Conservation (phyloP, 805 yeast species). For the Crinitomyces ghanaensis region DNA sequence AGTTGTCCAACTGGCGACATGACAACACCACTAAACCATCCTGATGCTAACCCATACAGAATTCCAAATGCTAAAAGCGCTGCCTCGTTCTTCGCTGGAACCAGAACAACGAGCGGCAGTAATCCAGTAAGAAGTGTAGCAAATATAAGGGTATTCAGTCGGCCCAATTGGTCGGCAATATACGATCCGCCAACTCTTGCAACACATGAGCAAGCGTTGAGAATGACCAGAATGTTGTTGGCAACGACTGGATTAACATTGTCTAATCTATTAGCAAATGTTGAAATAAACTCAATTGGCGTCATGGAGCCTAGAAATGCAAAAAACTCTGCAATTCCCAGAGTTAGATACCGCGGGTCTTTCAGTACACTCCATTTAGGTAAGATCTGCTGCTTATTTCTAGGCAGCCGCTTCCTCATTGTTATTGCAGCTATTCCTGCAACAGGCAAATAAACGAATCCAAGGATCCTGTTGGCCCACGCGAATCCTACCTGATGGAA, state of each 20-base stretch:
- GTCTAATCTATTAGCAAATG: constrained; percentile 18
- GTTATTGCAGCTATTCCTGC: no score
- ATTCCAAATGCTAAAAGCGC: constrained; percentile 21
- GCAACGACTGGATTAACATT: constrained; percentile 12
- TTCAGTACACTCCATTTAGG: constrained; percentile 18
- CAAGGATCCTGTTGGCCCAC: constrained; percentile 49
- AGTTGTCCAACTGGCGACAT: constrained; percentile 28
- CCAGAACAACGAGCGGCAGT: constrained; percentile 17
- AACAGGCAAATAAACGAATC: no score
- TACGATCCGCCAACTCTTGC: constrained; percentile 40
- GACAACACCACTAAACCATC: constrained; percentile 26
- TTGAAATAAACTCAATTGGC: constrained; percentile 23
- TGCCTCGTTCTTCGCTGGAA: constrained; percentile 12
- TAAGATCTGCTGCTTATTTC: constrained; percentile 5
- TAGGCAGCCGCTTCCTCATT: constrained; percentile 8
- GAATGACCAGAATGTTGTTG: constrained; percentile 21
- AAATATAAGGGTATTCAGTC: constrained; percentile 40
- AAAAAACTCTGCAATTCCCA: constrained; percentile 11
- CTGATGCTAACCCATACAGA: constrained; percentile 28
- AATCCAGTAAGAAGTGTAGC: constrained; percentile 27
- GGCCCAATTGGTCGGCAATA: constrained; percentile 37
- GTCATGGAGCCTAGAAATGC: constrained; percentile 21
- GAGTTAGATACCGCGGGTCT: constrained; percentile 15
- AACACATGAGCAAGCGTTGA: constrained; percentile 28
- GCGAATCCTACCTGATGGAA: constrained; percentile 41